phyloP scores from a whole-genome alignment of 2,329 filamentous ascomycete genomes.

The Colletotrichum limetticola region DNA sequence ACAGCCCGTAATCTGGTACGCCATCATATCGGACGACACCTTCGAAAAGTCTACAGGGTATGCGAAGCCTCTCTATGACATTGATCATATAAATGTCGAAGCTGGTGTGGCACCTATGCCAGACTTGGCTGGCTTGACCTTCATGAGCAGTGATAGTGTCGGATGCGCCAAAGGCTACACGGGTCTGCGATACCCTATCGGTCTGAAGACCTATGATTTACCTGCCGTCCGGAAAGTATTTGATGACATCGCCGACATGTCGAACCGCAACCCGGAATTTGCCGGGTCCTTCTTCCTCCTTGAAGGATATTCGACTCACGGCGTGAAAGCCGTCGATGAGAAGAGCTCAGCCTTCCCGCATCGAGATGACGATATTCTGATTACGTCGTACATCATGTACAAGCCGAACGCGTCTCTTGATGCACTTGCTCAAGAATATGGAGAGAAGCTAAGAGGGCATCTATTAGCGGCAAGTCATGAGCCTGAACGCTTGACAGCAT shows the following conservation, averaged over 20 bases:
- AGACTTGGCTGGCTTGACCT: slow-evolving; percentile 53
- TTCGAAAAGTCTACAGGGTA: slow-evolving; percentile 48
- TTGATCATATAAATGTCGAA: slow-evolving; percentile 48
- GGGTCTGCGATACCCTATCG: slow-evolving; percentile 54
- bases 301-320: slow-evolving; percentile 41
- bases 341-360: slow-evolving; percentile 48
- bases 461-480: slow-evolving; percentile 39
- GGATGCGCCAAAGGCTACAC: slow-evolving; percentile 54
- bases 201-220: slow-evolving; percentile 49
- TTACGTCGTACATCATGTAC: slow-evolving; percentile 44
- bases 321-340: slow-evolving; percentile 46
- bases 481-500: slow-evolving; percentile 40
- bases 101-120: slow-evolving; percentile 49
- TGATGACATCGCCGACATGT: slow-evolving; percentile 45
- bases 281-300: slow-evolving; percentile 36
- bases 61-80: slow-evolving; percentile 51
- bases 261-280: slow-evolving; percentile 46
- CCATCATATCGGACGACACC: slow-evolving; percentile 52
- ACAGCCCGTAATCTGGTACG: slow-evolving; percentile 52
- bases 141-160: slow-evolving; percentile 47
- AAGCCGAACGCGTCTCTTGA: slow-evolving; percentile 37
- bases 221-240: slow-evolving; percentile 41
- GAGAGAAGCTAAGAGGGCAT: slow-evolving; percentile 39
- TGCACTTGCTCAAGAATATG: slow-evolving; percentile 46
- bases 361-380: slow-evolving; percentile 48